Percentiles rank a stretch among this genome's conserved stretches.
phyloP scores from a whole-genome alignment of 1,284 basidiomycete genomes.

The Polyporus tsugae region DNA sequence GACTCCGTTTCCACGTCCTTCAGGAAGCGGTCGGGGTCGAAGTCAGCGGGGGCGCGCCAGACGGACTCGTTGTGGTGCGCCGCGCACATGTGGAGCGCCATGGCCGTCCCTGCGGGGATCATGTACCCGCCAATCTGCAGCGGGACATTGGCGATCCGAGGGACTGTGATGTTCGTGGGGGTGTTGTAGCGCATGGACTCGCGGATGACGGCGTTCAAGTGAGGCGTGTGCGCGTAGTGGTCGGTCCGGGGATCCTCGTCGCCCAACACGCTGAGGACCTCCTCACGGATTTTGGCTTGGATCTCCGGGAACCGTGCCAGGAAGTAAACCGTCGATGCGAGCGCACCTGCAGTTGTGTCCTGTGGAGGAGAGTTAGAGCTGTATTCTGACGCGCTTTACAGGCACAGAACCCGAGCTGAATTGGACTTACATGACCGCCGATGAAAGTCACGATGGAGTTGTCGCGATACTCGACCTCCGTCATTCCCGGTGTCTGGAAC shows the following conservation, averaged over 20 bases:
- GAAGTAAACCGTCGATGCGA: conserved; percentile 44
- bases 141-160: conserved; percentile 35
- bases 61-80: conserved; percentile 40
- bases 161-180: conserved; percentile 41
- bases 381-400: neutral
- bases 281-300: conserved; percentile 39
- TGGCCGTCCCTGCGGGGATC: conserved; percentile 37
- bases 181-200: conserved; percentile 46
- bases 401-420: neutral
- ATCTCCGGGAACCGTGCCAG: conserved; percentile 42
- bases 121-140: conserved; percentile 26
- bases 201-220: conserved; percentile 43
- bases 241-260: conserved; percentile 39
- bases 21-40: conserved; percentile 37
- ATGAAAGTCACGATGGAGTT: conserved; percentile 46
- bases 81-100: conserved; percentile 42
- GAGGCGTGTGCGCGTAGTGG: conserved; percentile 37
- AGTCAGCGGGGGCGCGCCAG: conserved; percentile 33
- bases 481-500: conserved; percentile 41
- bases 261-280: conserved; percentile 34
- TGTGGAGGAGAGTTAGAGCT: conserved; percentile 17
- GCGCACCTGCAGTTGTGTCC: conserved; percentile 45
- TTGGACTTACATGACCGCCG: conserved; percentile 42
- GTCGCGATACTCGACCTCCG: conserved; percentile 41
- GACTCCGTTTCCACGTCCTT: conserved; percentile 11